These are phyloP conservation scores for Cercospora zeina DNA, from an alignment of 2,329 filamentous ascomycete species.

Conservation along the genomic window DNA sequence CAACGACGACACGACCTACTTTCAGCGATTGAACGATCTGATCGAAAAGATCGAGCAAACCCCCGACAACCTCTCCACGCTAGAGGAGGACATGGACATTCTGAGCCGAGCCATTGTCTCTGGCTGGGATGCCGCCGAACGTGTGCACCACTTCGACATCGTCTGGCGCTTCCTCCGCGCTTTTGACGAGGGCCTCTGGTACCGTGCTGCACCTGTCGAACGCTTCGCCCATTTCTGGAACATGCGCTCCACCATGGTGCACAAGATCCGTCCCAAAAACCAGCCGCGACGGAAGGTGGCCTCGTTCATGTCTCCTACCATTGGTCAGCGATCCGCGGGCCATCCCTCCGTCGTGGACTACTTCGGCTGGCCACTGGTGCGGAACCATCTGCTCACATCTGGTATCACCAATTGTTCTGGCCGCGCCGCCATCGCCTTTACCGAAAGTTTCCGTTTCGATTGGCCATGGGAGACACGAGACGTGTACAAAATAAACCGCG, in stretches of 20 bases:
- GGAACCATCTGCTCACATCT: slow-evolving; percentile 23
- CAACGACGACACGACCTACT: slow-evolving; percentile 27
- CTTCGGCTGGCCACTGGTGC: slow-evolving; percentile 29
- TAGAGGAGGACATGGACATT: slow-evolving; percentile 29
- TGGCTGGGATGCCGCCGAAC: slow-evolving; percentile 30
- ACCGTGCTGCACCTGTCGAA: slow-evolving; percentile 25
- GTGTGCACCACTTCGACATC: slow-evolving; percentile 31
- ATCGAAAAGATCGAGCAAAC: slow-evolving; percentile 28
- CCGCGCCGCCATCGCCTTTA: slow-evolving; percentile 25
- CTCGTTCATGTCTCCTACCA: slow-evolving; percentile 23
- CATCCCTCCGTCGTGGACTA: slow-evolving; percentile 27
- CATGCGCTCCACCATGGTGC: slow-evolving; percentile 27
- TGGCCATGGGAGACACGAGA: slow-evolving; percentile 29
- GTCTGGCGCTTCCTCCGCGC: slow-evolving; percentile 30
- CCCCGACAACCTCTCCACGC: slow-evolving; percentile 24
- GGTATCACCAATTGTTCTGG: slow-evolving; percentile 24
- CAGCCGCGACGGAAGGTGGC: slow-evolving; percentile 21
- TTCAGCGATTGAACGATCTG: slow-evolving; percentile 25
- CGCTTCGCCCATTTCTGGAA: slow-evolving; percentile 28
- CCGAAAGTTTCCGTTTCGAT: slow-evolving; percentile 28
- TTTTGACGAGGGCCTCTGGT: slow-evolving; percentile 31
- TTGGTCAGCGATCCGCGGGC: slow-evolving; percentile 17
- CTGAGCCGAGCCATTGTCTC: slow-evolving; percentile 26
- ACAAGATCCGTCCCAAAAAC: slow-evolving; percentile 30
- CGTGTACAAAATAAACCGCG: slow-evolving; percentile 25